Conservation (phyloP, 805 yeast species). For the Kodamaea laetipori region DNA sequence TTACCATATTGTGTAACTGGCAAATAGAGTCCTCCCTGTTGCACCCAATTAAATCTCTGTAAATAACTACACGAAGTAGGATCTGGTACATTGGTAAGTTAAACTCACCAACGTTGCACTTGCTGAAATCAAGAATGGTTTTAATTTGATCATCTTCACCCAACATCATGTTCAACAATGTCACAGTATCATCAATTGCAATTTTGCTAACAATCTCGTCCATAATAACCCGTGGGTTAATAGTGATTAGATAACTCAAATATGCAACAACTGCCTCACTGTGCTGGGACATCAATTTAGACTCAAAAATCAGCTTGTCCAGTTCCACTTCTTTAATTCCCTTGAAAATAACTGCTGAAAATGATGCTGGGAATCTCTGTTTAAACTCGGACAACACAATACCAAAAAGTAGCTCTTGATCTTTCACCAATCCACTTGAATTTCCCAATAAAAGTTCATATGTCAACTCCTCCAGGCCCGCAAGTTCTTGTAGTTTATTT, state of each 20-base stretch:
- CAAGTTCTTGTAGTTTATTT: conserved; percentile 13
- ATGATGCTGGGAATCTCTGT: conserved; percentile 13
- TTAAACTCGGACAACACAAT: conserved; percentile 18
- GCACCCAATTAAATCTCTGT: conserved; percentile 17
- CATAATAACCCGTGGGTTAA: conserved; percentile 23
- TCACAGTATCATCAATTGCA: conserved; percentile 19
- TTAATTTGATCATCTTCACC: conserved; percentile 5
- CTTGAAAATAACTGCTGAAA: conserved; percentile 18
- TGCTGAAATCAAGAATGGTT: conserved; percentile 20
- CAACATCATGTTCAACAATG: conserved; percentile 22
- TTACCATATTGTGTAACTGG: conserved; percentile 18
- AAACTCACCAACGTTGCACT: conserved; percentile 31
- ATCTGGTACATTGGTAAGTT: conserved; percentile 37
- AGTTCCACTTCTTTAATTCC: conserved; percentile 14
- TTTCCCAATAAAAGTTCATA: conserved; percentile 16
- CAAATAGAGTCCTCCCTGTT: conserved; percentile 14
- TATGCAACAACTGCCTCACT: conserved; percentile 14
- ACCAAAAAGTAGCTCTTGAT: conserved; percentile 16
- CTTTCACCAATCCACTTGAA: conserved; percentile 1
- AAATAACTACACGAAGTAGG: conserved; percentile 24
- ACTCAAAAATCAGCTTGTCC: conserved; percentile 8
- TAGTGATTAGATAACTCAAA: conserved; percentile 18
- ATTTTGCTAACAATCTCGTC: conserved; percentile 23
- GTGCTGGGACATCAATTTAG: conserved; percentile 11
- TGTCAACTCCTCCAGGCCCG: conserved; percentile 6